Base-by-base conservation (phyloP, 129 eudicot species). In the Flaveria linearis region DNA sequence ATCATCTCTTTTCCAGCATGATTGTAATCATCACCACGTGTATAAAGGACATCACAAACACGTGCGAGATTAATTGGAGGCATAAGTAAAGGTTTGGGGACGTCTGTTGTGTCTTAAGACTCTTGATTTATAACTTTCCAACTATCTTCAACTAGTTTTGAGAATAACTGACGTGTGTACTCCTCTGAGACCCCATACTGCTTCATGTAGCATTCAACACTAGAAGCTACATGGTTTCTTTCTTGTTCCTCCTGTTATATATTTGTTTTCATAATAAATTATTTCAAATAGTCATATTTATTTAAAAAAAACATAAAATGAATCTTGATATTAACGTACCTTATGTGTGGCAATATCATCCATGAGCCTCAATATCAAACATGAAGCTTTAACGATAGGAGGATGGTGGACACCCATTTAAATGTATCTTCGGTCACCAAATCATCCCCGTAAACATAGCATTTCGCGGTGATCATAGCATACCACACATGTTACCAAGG, bases 111-210 rank as follows among this genome's bases (percentile, higher is more conserved):
- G 84, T 16, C 60, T 30, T 9, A 87, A 5, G 66, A 82, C 67
- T 82, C 85, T 50, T 39, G 46, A 63, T 87, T 87, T 43, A 82
- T 80, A 64, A 85, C 82, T 55, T 85, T 88, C 92, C 92, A 88
- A n/a, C 78, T 85, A 76, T 83, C 83, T 17, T 36, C 36, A 2
- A 85, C 76, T 73, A 45, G 75, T 53, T 83, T 67, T 26, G 39
- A 1, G 25, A 85, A 51, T 26, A 83, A 67, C 0, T 11, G 60
- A 53, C 9, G 69, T 8, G 85, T 76, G 0, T 83, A 79, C 55
- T 80, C 72, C 47, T 75, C 81, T 26, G 89, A 42, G 10, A 60
- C 80, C 25, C 81, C 81, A 20, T 78, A 28, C 47, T 87, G 55
- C 9, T 84, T 78, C 85, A 81, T 87, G 82, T 82, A 84, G 57